These are phyloP conservation scores for Xylaria scruposa DNA, from an alignment of 495 filamentous ascomycete genomes.

Conservation along the genomic window DNA sequence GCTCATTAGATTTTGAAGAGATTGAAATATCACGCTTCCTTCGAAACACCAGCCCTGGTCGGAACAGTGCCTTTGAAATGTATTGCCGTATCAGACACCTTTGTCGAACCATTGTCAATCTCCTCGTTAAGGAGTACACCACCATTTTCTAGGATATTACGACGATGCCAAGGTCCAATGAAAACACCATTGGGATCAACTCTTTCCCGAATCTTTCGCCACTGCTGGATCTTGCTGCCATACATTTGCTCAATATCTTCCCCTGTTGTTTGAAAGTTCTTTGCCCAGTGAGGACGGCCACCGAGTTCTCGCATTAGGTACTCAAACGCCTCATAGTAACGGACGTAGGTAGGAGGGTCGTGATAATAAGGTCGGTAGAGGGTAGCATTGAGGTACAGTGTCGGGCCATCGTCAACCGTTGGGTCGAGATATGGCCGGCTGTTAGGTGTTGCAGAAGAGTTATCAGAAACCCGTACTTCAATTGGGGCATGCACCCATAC, in stretches of 20 bases:
- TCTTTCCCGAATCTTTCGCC: slow-evolving; percentile 69
- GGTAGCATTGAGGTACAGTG: slow-evolving; percentile 94
- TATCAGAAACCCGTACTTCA: slow-evolving; percentile 87
- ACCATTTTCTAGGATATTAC: slow-evolving; percentile 63
- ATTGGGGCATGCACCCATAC: slow-evolving; percentile 92
- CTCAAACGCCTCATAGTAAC: slow-evolving; percentile 95
- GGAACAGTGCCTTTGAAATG: slow-evolving; percentile 35
- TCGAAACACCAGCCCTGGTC: not conserved
- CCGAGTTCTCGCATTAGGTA: slow-evolving; percentile 92
- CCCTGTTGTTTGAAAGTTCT: slow-evolving; percentile 77
- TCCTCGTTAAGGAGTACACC: slow-evolving; percentile 48
- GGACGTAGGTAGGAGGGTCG: slow-evolving; percentile 75
- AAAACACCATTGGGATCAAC: slow-evolving; percentile 94
- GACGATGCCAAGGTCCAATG: slow-evolving; percentile 85
- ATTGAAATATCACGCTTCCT: slow-evolving; percentile 5
- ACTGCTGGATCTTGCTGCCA: slow-evolving; percentile 62
- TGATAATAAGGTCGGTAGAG: slow-evolving; percentile 87
- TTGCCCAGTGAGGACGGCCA: slow-evolving; percentile 95
- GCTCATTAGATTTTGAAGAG: not conserved
- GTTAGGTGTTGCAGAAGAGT: slow-evolving; percentile 55
- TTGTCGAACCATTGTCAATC: slow-evolving; percentile 38
- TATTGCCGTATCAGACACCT: slow-evolving; percentile 37
- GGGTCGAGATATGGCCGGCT: slow-evolving; percentile 81
- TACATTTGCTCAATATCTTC: slow-evolving; percentile 65
- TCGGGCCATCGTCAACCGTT: slow-evolving; percentile 66